A percentile compares a stretch with the other conserved stretches of the same genome.
Evolutionary conservation across 257 asterid genomes (phyloP).

Genomic region (Prunella vulgaris): DNA sequence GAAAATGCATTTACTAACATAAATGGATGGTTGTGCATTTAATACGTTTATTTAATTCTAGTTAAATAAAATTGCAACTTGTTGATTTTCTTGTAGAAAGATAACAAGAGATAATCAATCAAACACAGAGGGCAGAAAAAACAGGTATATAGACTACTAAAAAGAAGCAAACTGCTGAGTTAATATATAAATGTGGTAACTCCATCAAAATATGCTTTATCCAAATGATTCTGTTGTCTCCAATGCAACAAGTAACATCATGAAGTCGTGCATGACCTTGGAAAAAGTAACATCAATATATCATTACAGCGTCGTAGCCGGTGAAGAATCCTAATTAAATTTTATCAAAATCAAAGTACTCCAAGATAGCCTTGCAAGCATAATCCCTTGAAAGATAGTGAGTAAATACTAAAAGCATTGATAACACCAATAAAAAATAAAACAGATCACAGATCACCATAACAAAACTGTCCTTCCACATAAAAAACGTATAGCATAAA

Average conservation of each 20-base stretch:
- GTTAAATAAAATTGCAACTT: constrained; percentile 8
- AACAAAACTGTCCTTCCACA: neutral
- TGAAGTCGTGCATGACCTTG: neutral
- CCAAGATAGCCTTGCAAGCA: constrained; percentile 7
- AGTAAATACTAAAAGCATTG: neutral
- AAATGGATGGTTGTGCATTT: constrained; percentile 10
- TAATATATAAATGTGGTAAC: neutral
- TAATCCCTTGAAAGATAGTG: neutral
- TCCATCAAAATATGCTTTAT: neutral
- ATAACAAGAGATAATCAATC: neutral
- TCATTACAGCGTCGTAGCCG: neutral
- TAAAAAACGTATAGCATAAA: neutral
- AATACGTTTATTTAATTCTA: neutral
- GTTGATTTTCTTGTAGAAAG: neutral
- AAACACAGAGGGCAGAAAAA: neutral
- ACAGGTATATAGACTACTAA: neutral
- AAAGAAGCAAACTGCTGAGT: neutral
- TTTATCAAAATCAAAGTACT: neutral
- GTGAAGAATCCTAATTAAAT: neutral
- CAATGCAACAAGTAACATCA: neutral
- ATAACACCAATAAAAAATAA: constrained; percentile 1
- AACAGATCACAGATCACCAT: constrained; percentile 7
- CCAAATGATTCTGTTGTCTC: neutral
- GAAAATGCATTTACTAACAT: constrained; percentile 35
- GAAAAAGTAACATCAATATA: neutral